These are phyloP conservation scores for Phytopythium oedochilum DNA, from an alignment of 352 stramenopile genomes.

Conservation along the genomic window DNA sequence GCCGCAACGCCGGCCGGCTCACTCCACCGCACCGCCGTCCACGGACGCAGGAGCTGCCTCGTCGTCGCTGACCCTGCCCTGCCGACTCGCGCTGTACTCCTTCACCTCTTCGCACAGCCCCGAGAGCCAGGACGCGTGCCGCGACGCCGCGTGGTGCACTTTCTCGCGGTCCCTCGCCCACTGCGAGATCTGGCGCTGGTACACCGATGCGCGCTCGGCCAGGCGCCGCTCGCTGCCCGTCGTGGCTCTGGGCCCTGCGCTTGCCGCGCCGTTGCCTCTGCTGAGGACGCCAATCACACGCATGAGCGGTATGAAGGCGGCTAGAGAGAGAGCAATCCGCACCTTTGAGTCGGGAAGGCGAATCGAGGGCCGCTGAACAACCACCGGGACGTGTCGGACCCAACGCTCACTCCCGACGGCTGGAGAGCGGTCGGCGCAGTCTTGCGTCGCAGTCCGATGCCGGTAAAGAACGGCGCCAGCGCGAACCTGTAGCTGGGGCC, in stretches of 20 bases:
- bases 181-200: conserved; percentile 56
- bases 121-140: conserved; percentile 53
- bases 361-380: not conserved
- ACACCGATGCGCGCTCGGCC: conserved; percentile 13
- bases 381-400: conserved; percentile 2
- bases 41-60: not conserved
- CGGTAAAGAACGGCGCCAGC: conserved; percentile 2
- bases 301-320: not conserved
- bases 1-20: not conserved
- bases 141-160: conserved; percentile 54
- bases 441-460: not conserved
- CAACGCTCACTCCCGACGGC: not conserved
- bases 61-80: conserved; percentile 21
- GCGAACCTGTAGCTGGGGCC: not conserved
- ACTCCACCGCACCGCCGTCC: not conserved
- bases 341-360: not conserved
- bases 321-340: not conserved
- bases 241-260: not conserved
- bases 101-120: conserved; percentile 58
- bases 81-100: conserved; percentile 41
- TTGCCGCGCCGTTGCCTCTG: not conserved
- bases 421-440: not conserved
- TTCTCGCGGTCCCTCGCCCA: conserved; percentile 56
- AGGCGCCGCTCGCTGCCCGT: conserved; percentile 4
- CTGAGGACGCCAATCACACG: not conserved